Evolutionary conservation across 805 yeast genomes (phyloP), one percentile per base, ranked within the genome.

Genomic region (Teunomyces atbi): DNA sequence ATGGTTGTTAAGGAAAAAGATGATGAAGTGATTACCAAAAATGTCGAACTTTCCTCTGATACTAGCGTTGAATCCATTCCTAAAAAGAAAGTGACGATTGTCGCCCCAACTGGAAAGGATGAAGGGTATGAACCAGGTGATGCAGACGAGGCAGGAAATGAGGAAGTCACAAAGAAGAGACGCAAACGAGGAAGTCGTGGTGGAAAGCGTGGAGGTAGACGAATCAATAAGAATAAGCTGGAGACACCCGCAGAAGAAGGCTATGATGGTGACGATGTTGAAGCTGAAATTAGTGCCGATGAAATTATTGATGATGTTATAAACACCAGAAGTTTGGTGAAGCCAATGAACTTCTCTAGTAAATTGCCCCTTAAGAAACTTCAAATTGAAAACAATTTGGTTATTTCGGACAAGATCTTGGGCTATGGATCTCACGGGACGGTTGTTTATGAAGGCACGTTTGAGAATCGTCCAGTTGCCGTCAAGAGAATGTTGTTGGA

Each of bases 391-490:
- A 79, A 75, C 44, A 82, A 78, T 46, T 64, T 89, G 51, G 69
- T 75, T 0, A 78, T 92, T 3, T 80, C 95, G 0, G 86, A 86
- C 51, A 80, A 77, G 23, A 77, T 90, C n/a, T 68, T 94, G 42
- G 99, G 99, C 0, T 89, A 89, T 62, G 99, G 99, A 1, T 89
- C 97, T 0, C 96, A 91, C 56, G 99, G 99, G 21, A 94, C 99
- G 0, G 89, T 92, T 23, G 99, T 94, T 1, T 89, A 82, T 60
- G 82, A 84, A 60, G 99, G 99, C 0, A 78, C 81, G 4, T 94
- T 91, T 68, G 97, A 92, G 60, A 84, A 82, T 54, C 76, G 99
- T 46, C 96, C 96, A 1, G 99, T 94, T 5, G 99, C 99, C 0
- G 95, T 94, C 5, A 94, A 94, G 63, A 71, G 98, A 57, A 88